Percentiles rank a stretch among this genome's conserved stretches.
Conservation (phyloP, 1,284 basidiomycete species). For the Boletus sp. region DNA sequence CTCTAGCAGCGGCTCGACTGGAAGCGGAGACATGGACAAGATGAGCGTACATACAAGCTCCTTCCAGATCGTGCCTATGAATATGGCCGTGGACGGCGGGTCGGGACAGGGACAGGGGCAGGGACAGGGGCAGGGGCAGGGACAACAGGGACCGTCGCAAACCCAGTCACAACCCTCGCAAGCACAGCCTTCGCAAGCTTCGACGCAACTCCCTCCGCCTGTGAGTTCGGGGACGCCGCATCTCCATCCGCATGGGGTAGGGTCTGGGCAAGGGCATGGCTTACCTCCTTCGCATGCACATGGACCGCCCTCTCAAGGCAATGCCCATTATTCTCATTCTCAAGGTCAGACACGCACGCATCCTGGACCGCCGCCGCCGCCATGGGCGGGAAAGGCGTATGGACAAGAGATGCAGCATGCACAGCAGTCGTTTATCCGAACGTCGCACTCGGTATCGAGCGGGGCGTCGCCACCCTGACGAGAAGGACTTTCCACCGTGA, state of each 20-base stretch:
- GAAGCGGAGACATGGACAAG: conserved; percentile 34
- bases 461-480: conserved; percentile 40
- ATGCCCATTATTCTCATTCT: conserved; percentile 12
- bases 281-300: conserved; percentile 13
- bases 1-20: conserved; percentile 7
- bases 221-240: conserved; percentile 20
- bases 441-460: conserved; percentile 46
- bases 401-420: conserved; percentile 46
- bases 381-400: conserved; percentile 45
- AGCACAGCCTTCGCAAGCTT: conserved; percentile 6
- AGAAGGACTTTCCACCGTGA: background rate
- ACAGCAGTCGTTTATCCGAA: conserved; percentile 58
- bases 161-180: conserved; percentile 7
- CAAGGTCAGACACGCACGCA: conserved; percentile 17
- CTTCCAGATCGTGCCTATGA: conserved; percentile 45
- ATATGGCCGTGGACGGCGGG: conserved; percentile 24
- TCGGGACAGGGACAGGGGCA: background rate
- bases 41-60: conserved; percentile 48
- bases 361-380: conserved; percentile 37
- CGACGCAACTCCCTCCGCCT: conserved; percentile 10
- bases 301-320: conserved; percentile 9
- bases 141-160: conserved; percentile 5
- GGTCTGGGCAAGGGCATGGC: conserved; percentile 10
- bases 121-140: background rate
- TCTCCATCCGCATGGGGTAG: conserved; percentile 15